Evolutionary conservation across 306 rosid species (phyloP).

Genomic region (Mucuna pruriens): DNA sequence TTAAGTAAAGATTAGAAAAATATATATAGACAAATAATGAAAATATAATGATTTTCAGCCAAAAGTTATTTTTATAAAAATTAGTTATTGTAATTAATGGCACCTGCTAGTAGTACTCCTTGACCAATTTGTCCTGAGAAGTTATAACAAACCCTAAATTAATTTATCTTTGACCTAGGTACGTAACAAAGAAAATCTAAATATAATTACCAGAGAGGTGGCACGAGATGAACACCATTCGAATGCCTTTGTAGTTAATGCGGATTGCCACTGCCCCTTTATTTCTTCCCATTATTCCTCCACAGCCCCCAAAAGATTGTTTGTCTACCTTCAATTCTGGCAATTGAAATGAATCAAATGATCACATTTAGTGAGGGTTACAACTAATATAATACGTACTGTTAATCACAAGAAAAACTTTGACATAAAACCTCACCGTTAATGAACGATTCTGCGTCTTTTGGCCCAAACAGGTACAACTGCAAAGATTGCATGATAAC

Average conservation of each 20-base stretch:
- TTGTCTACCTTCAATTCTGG: conserved; percentile 67
- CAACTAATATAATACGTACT: not conserved
- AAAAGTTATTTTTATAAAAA: too few relatives aligned
- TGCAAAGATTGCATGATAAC: conserved; percentile 79
- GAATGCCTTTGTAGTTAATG: conserved; percentile 66
- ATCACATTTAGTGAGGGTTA: not conserved
- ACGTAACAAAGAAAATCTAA: not conserved
- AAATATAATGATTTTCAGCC: too few relatives aligned
- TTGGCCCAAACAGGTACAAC: conserved; percentile 69
- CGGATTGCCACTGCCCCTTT: conserved; percentile 83
- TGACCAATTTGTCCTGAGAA: not conserved
- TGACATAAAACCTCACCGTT: conserved; percentile 47
- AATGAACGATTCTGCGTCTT: conserved; percentile 52
- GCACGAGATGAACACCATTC: conserved; percentile 70
- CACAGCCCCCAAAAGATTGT: conserved; percentile 62
- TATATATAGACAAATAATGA: too few relatives aligned
- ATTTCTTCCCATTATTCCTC: conserved; percentile 76
- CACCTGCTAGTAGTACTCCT: too few relatives aligned
- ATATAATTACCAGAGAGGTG: conserved; percentile 72
- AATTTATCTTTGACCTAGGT: not conserved
- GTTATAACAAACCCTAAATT: not conserved
- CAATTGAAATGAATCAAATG: not conserved
- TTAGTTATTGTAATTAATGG: too few relatives aligned
- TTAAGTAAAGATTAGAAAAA: too few relatives aligned
- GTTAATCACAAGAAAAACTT: not conserved